Base-by-base conservation (phyloP, 1,139 yeast genomes). In the Williopsis jadinii region DNA sequence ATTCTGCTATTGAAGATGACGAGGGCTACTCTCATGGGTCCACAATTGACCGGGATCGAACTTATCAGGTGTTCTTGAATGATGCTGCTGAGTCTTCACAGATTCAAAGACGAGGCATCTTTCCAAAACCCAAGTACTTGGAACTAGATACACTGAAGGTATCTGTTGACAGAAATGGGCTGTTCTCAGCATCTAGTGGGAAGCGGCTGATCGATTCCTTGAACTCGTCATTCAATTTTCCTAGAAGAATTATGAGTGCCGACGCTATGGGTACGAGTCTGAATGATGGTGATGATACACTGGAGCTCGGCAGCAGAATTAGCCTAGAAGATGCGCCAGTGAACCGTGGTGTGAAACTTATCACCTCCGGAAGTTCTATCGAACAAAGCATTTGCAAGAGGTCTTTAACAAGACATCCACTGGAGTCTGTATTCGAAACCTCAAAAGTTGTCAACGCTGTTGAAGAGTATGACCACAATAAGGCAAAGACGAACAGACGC, bases 281-380 rank as follows among this genome's bases (percentile, higher is more conserved):
- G 26, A 15, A 14, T 14, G 11, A 13, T 32, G 34, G 24, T 6
- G 9, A 9, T 13, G 26, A 14, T 19, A 32, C 26, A 14, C 11
- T 32, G 11, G n/a, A 5, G 5, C 19, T 32, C 26, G 10, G 3
- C 15, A 14, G 26, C 3, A 13, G n/a, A 19, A 26, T 12, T 14
- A 28, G 27, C 27, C 11, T 28, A 9, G 41, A 36, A 11, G 19
- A 34, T 8, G 34, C 37, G 13, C 49, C 49, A 2, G 36, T 41
- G 8, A 35, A 39, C 27, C 34, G 41, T 26, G 46, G 51, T 1
- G 37, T 52, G 24, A 41, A 43, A 26, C 43, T 49, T 27, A 34
- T 49, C 5, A 52, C 53, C 6, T 39, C 51, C n/a, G 53, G 49
- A 11, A 48, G 52, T 11, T 39, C 53, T 8, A 29, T 43, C 30